Percentiles rank a stretch among this genome's conserved stretches.
Evolutionary conservation across 2,329 filamentous ascomycete genomes (phyloP).

Genomic region (Aureobasidium uvarum): DNA sequence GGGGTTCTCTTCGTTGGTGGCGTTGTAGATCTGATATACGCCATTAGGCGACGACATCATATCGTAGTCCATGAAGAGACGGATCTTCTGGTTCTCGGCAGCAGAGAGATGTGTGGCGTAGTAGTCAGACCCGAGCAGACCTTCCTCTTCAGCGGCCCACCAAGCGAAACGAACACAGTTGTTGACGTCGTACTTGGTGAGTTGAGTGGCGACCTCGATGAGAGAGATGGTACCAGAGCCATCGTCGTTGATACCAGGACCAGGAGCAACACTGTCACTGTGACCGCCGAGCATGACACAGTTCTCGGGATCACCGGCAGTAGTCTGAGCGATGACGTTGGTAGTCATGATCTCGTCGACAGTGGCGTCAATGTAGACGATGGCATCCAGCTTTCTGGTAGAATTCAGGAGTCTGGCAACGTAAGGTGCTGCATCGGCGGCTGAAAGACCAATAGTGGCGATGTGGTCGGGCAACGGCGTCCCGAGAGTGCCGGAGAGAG

Average conservation of each 20-base stretch:
- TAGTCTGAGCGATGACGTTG: conserved; percentile 62
- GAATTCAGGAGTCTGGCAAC: conserved; percentile 53
- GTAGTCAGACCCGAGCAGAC: conserved; percentile 59
- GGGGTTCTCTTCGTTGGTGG: conserved; percentile 7
- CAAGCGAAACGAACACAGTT: conserved; percentile 67
- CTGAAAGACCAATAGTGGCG: conserved; percentile 66
- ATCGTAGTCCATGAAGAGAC: conserved; percentile 68
- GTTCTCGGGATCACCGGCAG: conserved; percentile 58
- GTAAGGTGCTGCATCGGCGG: conserved; percentile 58
- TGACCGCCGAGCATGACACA: conserved; percentile 60
- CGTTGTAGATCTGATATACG: conserved; percentile 56
- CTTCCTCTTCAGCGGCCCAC: conserved; percentile 64
- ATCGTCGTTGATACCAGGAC: conserved; percentile 75
- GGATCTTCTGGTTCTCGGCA: conserved; percentile 57
- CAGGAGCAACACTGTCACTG: conserved; percentile 59
- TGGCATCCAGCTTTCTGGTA: conserved; percentile 38
- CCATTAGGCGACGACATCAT: conserved; percentile 68
- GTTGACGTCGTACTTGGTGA: conserved; percentile 70
- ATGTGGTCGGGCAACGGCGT: conserved; percentile 49
- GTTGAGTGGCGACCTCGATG: conserved; percentile 58
- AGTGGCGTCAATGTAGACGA: conserved; percentile 44
- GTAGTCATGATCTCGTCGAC: conserved; percentile 49
- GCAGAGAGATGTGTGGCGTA: conserved; percentile 54
- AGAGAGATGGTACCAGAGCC: conserved; percentile 65
- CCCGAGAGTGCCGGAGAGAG: conserved; percentile 66